A percentile compares a stretch with the other conserved stretches of the same genome.
Conservation (phyloP, 2,329 filamentous ascomycete species). For the Didymella pinodella region DNA sequence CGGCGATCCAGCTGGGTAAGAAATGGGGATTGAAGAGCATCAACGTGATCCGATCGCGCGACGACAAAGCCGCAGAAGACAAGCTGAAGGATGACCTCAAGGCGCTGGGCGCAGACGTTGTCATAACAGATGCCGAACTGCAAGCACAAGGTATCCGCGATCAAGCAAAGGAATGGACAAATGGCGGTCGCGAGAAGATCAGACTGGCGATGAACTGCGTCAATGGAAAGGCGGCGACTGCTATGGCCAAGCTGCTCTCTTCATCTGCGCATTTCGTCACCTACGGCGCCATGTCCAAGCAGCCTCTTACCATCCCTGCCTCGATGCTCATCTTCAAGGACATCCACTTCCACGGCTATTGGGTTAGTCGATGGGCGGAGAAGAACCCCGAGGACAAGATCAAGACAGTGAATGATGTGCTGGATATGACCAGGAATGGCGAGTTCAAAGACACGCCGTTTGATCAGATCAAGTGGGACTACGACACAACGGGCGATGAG, state of each 20-base stretch:
- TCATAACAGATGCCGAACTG: constrained; percentile 69
- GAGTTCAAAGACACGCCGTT: constrained; percentile 85
- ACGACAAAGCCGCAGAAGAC: constrained; percentile 74
- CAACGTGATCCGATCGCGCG: constrained; percentile 83
- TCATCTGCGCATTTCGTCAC: constrained; percentile 80
- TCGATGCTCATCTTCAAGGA: constrained; percentile 93
- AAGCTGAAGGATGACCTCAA: constrained; percentile 68
- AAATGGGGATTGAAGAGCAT: constrained; percentile 91
- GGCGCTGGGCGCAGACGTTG: constrained; percentile 68
- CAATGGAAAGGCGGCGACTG: constrained; percentile 82
- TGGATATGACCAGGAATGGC: constrained; percentile 76
- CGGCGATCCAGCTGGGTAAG: constrained; percentile 85
- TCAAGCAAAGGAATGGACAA: constrained; percentile 70
- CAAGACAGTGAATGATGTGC: constrained; percentile 82
- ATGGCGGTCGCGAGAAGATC: constrained; percentile 74
- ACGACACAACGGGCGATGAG: constrained; percentile 75
- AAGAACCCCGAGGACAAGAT: constrained; percentile 75
- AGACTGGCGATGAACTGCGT: constrained; percentile 91
- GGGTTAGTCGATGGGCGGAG: constrained; percentile 91
- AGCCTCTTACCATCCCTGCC: constrained; percentile 82
- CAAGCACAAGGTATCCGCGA: constrained; percentile 70
- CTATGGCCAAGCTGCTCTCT: constrained; percentile 75
- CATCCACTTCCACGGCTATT: constrained; percentile 88
- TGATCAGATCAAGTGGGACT: constrained; percentile 82
- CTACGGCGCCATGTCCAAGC: constrained; percentile 93